Conservation (phyloP, 2,329 filamentous ascomycete genomes). For the Fonsecaea nubica region DNA sequence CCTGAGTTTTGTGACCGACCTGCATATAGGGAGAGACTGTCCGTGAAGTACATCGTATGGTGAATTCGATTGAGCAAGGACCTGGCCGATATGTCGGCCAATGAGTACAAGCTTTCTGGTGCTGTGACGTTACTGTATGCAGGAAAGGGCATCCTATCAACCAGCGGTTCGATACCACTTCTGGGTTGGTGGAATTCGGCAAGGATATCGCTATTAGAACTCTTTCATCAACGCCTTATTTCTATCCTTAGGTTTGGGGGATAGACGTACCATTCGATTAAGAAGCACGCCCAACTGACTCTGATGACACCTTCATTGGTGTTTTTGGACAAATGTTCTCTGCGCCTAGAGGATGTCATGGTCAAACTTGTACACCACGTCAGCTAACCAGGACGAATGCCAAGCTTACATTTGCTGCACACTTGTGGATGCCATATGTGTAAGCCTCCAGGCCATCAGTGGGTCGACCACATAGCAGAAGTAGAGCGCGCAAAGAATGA, state of each 20-base stretch:
- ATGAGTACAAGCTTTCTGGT: conserved; percentile 7
- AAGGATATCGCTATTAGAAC: conserved; percentile 14
- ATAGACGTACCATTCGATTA: conserved; percentile 19
- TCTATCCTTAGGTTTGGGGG: not conserved
- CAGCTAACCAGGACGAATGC: not conserved
- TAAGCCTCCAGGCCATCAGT: conserved; percentile 17
- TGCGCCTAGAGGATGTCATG: not conserved
- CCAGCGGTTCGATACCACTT: conserved; percentile 22
- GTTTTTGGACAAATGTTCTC: not conserved
- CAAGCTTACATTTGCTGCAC: conserved; percentile 22
- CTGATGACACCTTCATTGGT: conserved; percentile 13
- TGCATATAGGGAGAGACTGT: conserved; percentile 8
- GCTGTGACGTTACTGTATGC: conserved; percentile 7
- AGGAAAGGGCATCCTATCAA: conserved; percentile 21
- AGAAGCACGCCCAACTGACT: conserved; percentile 19
- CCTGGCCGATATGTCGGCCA: conserved; percentile 22
- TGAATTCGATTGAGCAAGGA: conserved; percentile 19
- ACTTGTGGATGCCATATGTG: conserved; percentile 24
- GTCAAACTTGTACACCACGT: not conserved
- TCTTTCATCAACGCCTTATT: conserved; percentile 3
- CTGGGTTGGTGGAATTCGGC: conserved; percentile 24
- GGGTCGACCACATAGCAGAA: conserved; percentile 9
- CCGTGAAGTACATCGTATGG: conserved; percentile 19
- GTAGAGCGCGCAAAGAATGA: conserved; percentile 19
- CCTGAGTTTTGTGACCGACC: not conserved